Evolutionary conservation across 768 basidiomycete species (phyloP), one percentile per base, ranked within the genome.

Genomic region (Mycena polygramma): DNA sequence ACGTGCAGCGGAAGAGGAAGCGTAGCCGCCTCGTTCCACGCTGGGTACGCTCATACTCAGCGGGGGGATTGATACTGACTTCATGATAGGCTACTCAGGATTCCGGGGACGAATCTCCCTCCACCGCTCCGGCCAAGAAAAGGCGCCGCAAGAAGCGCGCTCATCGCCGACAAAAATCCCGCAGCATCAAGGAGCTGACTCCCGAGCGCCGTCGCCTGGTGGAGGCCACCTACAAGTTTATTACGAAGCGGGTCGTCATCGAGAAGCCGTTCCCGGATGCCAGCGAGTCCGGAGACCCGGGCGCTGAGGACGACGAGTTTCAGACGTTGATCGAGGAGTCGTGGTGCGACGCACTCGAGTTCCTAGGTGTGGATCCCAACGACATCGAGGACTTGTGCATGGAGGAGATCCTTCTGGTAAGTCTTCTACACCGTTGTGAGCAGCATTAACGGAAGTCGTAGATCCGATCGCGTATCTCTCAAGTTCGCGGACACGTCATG

Each of bases 241-340:
- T 65, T 4, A 52, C 57, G 43, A 57, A 57, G 54, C 8, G 1
- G 5, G 35, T 65, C 9, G n/a, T 35, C 8, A 35, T 37, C n/a
- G 14, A 35, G 20, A 45, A 9, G 4, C 63, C 63, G 3, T 65
- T 39, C 37, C 63, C 63, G 2, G 14, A 4, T 2, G 39, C 22
- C 41, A 63, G 62, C 41, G 37, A 51, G 22, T 57, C 63, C 2
- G 46, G 45, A 7, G 54, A 57, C 36, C 63, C 63, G n/a, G 15
- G 7, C 17, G 55, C 53, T 26, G 43, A 48, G 7, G 54, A 65
- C 26, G 63, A 65, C 20, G 54, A 65, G 43, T 11, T 65, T 5
- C 43, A 46, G n/a, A 37, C 6, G 2, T 11, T 66, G 10, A 20
- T 66, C 8, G 46, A 49, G 2, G 17, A 58, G 0, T 45, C 57